Evolutionary conservation across 164 flowering plant species (phyloP), one percentile per base, ranked within the genome.

Genomic region (Echeveria elegans): DNA sequence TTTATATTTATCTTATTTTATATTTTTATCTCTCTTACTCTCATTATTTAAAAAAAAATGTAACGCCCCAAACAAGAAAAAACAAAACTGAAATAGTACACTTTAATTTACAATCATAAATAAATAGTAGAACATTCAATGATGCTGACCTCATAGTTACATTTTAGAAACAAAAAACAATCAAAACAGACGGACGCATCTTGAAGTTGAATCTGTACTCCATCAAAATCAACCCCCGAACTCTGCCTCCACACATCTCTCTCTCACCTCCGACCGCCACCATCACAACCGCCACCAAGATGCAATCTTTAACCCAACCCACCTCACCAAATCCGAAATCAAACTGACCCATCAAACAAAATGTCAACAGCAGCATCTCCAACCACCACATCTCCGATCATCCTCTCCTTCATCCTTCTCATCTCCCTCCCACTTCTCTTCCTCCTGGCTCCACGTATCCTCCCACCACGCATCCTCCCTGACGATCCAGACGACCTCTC

Each of bases 401-500:
- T 79, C 26, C 72, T 86, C 45, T 79, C 82, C 23, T 73, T 82
- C 28, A 68, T 85, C 43, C 80, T 86, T 28, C 66, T 85, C 50
- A 77, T 85, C 29, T 86, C 92, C 19, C 69, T 88, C 14, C 87
- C 88, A 28, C 72, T 86, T 12, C 68, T 88, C 70, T 77, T 81
- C 74, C 67, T 87, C 69, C 65, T 85, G 23, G 79, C 81, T 24
- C 89, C 92, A 0, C 79, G 76, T 15, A 71, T 86, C 66, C 83
- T 85, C 47, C 86, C 82, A 12, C 83, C 82, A 10, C 73, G 70
- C 0, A 78, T 66, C 69, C 74, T 73, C 16, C 84, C 85, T 59
- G 96, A 88, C 77, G 96, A 89, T 52, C 85, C 81, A 70, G 86
- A 85, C 70, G 97, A 92, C 70, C 86, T 88, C 58, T 67, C 81